phyloP scores from a whole-genome alignment of 768 basidiomycete genomes.

The Lactarius quietus region DNA sequence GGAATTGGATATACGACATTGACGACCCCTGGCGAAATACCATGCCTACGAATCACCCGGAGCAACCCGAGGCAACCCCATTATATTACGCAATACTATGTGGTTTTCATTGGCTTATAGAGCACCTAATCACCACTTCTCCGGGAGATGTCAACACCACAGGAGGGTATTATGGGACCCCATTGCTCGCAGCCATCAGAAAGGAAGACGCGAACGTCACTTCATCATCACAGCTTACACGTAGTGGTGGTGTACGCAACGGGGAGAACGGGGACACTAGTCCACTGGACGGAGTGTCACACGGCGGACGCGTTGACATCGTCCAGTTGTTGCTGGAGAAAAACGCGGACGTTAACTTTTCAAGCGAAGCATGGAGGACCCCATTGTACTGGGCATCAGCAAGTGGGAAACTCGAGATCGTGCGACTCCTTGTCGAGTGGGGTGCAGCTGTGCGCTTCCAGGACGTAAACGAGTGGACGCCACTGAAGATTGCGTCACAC shows the following conservation, averaged over 20 bases:
- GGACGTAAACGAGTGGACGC: neutral
- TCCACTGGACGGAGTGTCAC: neutral
- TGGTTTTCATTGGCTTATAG: neutral
- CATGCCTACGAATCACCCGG: neutral
- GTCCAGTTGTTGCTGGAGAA: neutral
- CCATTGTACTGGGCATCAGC: neutral
- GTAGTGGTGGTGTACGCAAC: neutral
- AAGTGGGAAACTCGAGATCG: too few species aligned
- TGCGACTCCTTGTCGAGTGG: neutral
- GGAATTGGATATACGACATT: slow-evolving; percentile 3
- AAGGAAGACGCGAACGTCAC: neutral
- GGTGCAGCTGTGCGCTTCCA: neutral
- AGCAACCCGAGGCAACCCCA: neutral
- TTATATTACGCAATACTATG: neutral
- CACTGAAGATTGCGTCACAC: neutral
- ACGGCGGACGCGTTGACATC: neutral
- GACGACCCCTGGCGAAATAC: neutral
- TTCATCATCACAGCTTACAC: neutral
- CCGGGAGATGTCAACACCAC: neutral
- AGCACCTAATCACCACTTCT: neutral
- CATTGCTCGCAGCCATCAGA: neutral
- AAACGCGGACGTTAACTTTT: neutral
- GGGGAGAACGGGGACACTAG: neutral
- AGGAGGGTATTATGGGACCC: neutral
- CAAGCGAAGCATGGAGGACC: neutral